A percentile compares a stretch with the other conserved stretches of the same genome.
Evolutionary conservation across 129 eudicot species (phyloP).

Genomic region (Arctium minus): DNA sequence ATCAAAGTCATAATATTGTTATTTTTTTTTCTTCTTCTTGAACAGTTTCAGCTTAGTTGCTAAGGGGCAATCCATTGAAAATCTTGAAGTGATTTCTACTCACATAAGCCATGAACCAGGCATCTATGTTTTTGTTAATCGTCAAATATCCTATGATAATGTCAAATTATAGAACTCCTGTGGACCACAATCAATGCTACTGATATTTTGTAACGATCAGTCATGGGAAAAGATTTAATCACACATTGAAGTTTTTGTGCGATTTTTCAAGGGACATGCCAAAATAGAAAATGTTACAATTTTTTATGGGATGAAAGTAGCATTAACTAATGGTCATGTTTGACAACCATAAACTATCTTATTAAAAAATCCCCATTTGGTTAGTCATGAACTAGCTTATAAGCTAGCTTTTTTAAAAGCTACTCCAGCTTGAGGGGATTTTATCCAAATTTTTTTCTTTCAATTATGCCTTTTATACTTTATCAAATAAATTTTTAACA

Average conservation of each 20-base stretch:
- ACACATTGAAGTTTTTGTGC: not conserved
- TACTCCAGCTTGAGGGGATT: not conserved
- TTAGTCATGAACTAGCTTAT: not conserved
- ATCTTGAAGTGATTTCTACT: not conserved
- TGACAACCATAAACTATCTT: not conserved
- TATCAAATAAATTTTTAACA: not conserved
- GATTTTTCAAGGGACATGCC: not conserved
- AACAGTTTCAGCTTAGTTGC: not conserved
- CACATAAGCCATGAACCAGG: not conserved
- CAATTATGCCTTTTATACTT: not conserved
- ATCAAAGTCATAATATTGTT: not conserved
- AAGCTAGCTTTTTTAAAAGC: not conserved
- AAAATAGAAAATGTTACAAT: not conserved
- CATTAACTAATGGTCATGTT: not conserved
- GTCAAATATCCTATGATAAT: not conserved
- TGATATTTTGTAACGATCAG: not conserved
- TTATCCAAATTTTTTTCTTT: not conserved
- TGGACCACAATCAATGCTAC: not conserved
- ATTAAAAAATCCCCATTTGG: not conserved
- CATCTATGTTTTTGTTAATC: not conserved
- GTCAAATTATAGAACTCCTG: not conserved
- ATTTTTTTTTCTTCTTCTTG: not conserved
- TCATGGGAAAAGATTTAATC: not conserved
- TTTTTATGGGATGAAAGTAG: not conserved
- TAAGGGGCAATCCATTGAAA: not conserved